Evolutionary conservation across 1,139 yeast genomes (phyloP), one percentile per base, ranked within the genome.

Genomic region (Zygoascus meyerae): DNA sequence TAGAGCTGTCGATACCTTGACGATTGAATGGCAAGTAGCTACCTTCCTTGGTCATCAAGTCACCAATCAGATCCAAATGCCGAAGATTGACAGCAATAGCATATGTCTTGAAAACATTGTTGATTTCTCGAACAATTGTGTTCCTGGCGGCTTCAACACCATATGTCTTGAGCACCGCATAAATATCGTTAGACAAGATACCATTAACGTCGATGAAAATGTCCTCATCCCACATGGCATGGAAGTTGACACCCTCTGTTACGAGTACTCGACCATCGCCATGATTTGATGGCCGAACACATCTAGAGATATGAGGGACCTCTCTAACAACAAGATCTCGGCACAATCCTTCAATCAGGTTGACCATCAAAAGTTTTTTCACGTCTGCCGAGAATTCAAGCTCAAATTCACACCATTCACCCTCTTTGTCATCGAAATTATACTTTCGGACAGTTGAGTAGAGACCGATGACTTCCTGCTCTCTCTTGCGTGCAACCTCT

Each of bases 141-240:
- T 89, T 87, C 70, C 98, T 81, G 18, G 98, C 98, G 39, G 98
- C 98, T 70, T 94, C 99, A 47, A 92, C 98, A 67, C 99, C 99
- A 62, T 94, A 94, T 0, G 95, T 87, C 57, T 75, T 78, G 60
- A 94, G 75, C 5, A 94, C 96, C 15, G 96, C 87, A 40, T 87
- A 82, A 58, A 94, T 82, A 68, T 94, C 98, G 74, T 94, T 94
- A 14, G 97, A 87, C 6, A 85, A 77, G 61, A 94, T 85, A 50
- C 81, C 82, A 65, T 92, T 85, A 55, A 90, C 95, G 59, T 89
- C 83, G 56, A 94, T 77, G 66, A 92, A 89, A 55, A 86, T 90
- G 57, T 87, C 92, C 68, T 90, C 95, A 48, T 89, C 95, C 97
- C 98, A 94, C 95, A 94, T 87, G 51, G 97, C 95, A 61, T 75